Conservation (phyloP, 352 stramenopile genomes). For the Thalassiosira mediterranea region DNA sequence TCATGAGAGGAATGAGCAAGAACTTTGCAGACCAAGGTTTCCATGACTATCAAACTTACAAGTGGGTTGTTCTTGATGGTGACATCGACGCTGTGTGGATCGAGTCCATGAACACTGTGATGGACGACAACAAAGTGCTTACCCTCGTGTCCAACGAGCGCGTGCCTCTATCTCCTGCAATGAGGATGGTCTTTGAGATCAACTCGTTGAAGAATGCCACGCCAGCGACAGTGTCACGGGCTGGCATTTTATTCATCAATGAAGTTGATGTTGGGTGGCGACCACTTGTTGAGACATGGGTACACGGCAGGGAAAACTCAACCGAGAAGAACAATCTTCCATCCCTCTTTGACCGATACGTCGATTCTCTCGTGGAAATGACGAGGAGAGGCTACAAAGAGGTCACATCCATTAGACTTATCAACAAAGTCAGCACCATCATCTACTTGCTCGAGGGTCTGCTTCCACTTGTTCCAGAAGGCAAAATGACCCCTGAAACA, state of each 20-base stretch:
- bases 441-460: slow-evolving; percentile 95
- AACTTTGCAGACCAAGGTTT: slow-evolving; percentile 92
- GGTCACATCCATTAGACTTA: slow-evolving; percentile 91
- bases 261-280: slow-evolving; percentile 92
- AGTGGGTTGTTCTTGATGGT: slow-evolving; percentile 90
- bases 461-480: slow-evolving; percentile 86
- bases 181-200: slow-evolving; percentile 98
- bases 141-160: slow-evolving; percentile 97
- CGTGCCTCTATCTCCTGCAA: slow-evolving; percentile 92
- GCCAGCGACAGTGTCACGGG: slow-evolving; percentile 94
- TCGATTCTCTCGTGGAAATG: slow-evolving; percentile 92
- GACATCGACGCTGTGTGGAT: slow-evolving; percentile 95
- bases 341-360: slow-evolving; percentile 95
- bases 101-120: slow-evolving; percentile 90
- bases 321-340: slow-evolving; percentile 92
- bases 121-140: slow-evolving; percentile 89
- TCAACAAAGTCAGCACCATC: slow-evolving; percentile 94
- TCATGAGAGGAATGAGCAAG: slow-evolving; percentile 97
- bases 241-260: slow-evolving; percentile 97
- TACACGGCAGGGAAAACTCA: slow-evolving; percentile 89
- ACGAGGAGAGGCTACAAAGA: slow-evolving; percentile 95
- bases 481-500: slow-evolving; percentile 88
- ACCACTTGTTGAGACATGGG: slow-evolving; percentile 96
- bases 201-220: slow-evolving; percentile 95
- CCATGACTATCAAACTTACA: slow-evolving; percentile 89